phyloP scores from a whole-genome alignment of 768 basidiomycete species.

The Mrakia frigida region DNA sequence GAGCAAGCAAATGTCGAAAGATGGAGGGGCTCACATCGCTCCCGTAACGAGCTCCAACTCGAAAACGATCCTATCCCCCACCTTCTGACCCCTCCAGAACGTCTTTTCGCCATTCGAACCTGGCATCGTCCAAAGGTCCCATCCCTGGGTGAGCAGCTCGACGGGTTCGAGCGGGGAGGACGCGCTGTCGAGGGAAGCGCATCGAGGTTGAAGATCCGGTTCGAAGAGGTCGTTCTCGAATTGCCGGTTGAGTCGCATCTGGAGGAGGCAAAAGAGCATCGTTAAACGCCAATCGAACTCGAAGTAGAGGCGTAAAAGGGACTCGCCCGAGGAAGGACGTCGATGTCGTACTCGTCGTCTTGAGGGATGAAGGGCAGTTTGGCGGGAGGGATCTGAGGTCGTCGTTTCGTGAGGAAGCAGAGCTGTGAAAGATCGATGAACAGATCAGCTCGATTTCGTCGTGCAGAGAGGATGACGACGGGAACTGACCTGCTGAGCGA shows the following conservation, averaged over 20 bases:
- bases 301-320: neutral
- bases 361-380: neutral
- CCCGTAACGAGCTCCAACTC: neutral
- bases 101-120: neutral
- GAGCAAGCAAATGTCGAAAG: too few relatives aligned
- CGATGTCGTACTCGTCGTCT: neutral
- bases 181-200: conserved; percentile 4
- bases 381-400: neutral
- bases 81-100: conserved; percentile 15
- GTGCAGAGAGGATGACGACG: too few relatives aligned
- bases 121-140: conserved; percentile 5
- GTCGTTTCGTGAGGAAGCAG: conserved; percentile 5
- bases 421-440: neutral
- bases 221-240: neutral
- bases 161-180: neutral
- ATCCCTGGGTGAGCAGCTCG: neutral
- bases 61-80: conserved; percentile 3
- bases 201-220: neutral
- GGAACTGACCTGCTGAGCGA: conserved; percentile 1
- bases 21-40: neutral
- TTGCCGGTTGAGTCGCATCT: conserved; percentile 7
- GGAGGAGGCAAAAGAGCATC: too few relatives aligned
- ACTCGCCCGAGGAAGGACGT: neutral
- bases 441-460: neutral
- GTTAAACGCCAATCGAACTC: neutral